phyloP scores from a whole-genome alignment of 345 rosid genomes.

The Noccaea bulbosa region DNA sequence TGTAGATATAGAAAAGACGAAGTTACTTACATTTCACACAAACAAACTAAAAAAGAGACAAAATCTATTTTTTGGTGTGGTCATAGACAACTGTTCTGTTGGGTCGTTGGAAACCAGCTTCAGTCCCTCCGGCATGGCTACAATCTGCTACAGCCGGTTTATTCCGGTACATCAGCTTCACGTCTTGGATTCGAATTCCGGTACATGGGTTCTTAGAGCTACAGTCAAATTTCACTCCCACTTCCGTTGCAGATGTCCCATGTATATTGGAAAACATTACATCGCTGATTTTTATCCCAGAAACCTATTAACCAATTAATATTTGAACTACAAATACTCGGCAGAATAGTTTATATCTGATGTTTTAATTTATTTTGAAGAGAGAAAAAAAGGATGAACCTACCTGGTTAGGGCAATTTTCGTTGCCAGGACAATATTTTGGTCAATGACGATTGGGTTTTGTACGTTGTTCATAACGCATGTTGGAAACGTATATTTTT shows the following conservation, averaged over 20 bases:
- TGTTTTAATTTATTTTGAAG: too few relatives aligned
- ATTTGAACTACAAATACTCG: background rate
- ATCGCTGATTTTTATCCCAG: conserved; percentile 61
- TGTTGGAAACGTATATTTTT: conserved; percentile 48
- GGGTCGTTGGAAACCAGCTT: conserved; percentile 49
- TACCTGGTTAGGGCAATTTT: conserved; percentile 49
- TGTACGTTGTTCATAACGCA: conserved; percentile 49
- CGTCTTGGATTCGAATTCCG: conserved; percentile 54
- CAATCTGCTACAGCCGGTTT: conserved; percentile 59
- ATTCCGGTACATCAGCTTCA: conserved; percentile 52
- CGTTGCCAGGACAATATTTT: conserved; percentile 56
- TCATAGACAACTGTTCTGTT: conserved; percentile 51
- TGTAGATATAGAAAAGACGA: too few relatives aligned
- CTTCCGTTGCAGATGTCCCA: conserved; percentile 65
- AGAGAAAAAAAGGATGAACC: too few relatives aligned
- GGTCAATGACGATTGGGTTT: conserved; percentile 65
- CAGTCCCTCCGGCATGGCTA: conserved; percentile 54
- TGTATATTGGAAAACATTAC: conserved; percentile 56
- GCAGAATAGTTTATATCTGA: too few relatives aligned
- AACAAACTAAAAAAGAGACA: background rate
- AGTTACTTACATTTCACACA: conserved; percentile 16
- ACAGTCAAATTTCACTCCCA: conserved; percentile 66
- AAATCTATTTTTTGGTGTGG: background rate
- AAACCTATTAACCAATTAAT: conserved; percentile 42
- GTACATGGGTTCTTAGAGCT: conserved; percentile 58